phyloP scores from a whole-genome alignment of 768 basidiomycete genomes.

The Xanthoconium purpureum region DNA sequence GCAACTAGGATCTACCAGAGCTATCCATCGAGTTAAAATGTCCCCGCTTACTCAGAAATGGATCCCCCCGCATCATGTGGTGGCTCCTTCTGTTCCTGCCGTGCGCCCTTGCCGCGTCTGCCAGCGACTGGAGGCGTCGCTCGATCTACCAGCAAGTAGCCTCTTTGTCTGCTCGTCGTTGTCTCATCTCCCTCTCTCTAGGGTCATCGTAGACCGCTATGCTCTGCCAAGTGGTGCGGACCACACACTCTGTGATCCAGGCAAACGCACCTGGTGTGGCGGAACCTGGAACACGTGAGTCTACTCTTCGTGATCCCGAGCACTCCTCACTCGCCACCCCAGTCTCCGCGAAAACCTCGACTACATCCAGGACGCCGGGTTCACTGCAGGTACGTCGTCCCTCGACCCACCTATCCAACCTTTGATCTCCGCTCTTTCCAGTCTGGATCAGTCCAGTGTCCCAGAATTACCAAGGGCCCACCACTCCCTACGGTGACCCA shows the following conservation, averaged over 20 bases:
- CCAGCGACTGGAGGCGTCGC: constrained; percentile 14
- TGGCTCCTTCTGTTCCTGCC: background rate
- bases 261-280: constrained; percentile 15
- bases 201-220: constrained; percentile 14
- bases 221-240: constrained; percentile 10
- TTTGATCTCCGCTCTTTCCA: constrained; percentile 18
- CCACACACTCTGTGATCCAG: constrained; percentile 7
- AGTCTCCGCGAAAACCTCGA: constrained; percentile 74
- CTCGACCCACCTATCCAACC: background rate
- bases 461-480: constrained; percentile 71
- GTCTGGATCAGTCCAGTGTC: constrained; percentile 85
- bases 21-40: no score
- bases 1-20: background rate
- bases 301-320: no score
- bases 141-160: constrained; percentile 15
- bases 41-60: no score
- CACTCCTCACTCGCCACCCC: background rate
- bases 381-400: constrained; percentile 59
- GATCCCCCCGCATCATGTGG: background rate
- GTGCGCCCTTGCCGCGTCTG: constrained; percentile 6
- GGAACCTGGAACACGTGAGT: constrained; percentile 16
- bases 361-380: constrained; percentile 80
- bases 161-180: no score
- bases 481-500: constrained; percentile 72
- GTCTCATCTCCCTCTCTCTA: background rate